These are phyloP conservation scores for Geotrichum histeridarum DNA, from an alignment of 1,139 yeast genomes.

Conservation along the genomic window DNA sequence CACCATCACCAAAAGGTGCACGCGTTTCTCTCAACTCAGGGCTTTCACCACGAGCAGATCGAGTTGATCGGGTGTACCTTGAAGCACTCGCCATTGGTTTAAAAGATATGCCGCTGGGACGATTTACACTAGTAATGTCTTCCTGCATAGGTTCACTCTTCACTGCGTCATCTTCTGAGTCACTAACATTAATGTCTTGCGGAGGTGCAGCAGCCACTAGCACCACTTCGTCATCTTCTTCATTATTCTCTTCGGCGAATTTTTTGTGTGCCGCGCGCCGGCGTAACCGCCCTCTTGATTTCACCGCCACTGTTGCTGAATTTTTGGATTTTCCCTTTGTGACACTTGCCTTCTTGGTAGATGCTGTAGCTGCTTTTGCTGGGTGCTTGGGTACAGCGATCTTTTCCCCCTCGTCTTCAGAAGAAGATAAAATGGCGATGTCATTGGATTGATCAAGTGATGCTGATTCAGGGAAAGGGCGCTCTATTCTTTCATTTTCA, in stretches of 20 bases:
- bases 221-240: constrained; percentile 6
- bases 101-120: not conserved
- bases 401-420: no score
- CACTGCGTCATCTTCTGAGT: not conserved
- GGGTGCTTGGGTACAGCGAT: no score
- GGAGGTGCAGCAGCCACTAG: not conserved
- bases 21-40: not conserved
- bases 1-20: not conserved
- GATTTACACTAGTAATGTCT: not conserved
- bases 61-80: not conserved
- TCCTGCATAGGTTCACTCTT: not conserved
- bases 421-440: no score
- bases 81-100: not conserved
- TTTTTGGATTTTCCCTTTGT: no score
- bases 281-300: not conserved
- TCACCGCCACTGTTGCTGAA: no score
- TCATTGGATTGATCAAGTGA: no score
- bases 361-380: no score
- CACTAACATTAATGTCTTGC: not conserved
- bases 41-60: not conserved
- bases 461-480: no score
- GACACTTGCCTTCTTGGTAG: no score
- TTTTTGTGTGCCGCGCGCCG: not conserved
- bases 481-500: no score
- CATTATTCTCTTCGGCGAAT: not conserved